Base-by-base conservation (phyloP, 495 filamentous ascomycete genomes). In the Aspergillus saccharolyticus region DNA sequence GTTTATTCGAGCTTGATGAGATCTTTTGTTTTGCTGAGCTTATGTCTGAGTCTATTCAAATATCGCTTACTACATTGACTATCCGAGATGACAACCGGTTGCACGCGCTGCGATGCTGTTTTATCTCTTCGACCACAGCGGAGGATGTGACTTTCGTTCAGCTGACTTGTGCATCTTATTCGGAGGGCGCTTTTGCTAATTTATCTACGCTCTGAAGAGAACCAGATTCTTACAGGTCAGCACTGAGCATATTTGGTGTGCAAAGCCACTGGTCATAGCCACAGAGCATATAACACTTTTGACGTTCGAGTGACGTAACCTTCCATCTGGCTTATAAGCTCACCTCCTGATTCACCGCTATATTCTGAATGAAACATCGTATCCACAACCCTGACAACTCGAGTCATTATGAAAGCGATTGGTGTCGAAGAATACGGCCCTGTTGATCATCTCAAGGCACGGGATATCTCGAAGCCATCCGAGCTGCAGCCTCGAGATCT, bases 381-480 rank as follows among this genome's bases (percentile, higher is more conserved):
- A 39, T 10, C 33, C 4, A 39, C 4, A 39, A 39, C 7, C 12
- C 14, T 39, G 33, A 39, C 14, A 12, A 28, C 25, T 28, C 4
- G 6, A 39, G 33, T 12, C 33, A 39, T 2, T 2, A 57, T 63
- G 57, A 59, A 57, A 44, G 67, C 65, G 22, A 58, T 68, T 42
- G 66, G 56, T 25, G 64, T 73, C 43, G 51, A 59, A 17, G 59
- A 70, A 49, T 67, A 68, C 45, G 70, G 68, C 20, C 50, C 54
- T 20, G 51, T 67, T 24, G 65, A 69, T 18, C 65, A 68, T 24
- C 59, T 73, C 5, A 28, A 57, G 14, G 49, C 62, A 9, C 48
- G 52, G 15, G 59, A 63, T 1, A 49, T 73, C 21, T 57, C 59
- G n/a, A 56, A 66, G 33, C 64, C 70, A 15, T 42, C 45, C 21